A percentile compares a stretch with the other conserved stretches of the same genome.
Conservation (phyloP, 2,329 filamentous ascomycete genomes). For the Xylariaceae sp. region DNA sequence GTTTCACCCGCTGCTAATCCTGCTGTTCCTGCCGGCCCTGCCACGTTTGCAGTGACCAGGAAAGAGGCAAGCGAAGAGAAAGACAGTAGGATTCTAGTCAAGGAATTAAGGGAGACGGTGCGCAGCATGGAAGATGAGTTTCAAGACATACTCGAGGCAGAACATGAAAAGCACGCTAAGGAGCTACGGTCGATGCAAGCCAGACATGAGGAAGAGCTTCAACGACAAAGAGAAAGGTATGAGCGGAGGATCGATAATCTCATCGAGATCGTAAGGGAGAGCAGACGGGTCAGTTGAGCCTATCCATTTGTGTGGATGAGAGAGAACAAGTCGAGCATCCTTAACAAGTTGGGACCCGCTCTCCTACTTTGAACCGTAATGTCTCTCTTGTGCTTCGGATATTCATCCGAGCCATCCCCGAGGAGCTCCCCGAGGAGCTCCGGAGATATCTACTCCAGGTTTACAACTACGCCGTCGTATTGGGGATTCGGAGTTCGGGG, state of each 20-base stretch:
- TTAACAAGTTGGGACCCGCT: background rate
- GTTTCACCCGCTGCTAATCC: background rate
- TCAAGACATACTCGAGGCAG: slow-evolving; percentile 12
- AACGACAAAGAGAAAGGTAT: slow-evolving; percentile 13
- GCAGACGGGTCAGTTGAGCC: background rate
- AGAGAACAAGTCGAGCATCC: too few relatives aligned
- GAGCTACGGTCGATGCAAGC: slow-evolving; percentile 7
- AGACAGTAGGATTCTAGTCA: background rate
- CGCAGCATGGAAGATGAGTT: slow-evolving; percentile 21
- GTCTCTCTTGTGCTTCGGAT: background rate
- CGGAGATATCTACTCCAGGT: slow-evolving; percentile 4
- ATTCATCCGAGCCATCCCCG: slow-evolving; percentile 17
- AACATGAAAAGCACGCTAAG: slow-evolving; percentile 9
- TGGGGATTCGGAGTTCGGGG: slow-evolving; percentile 18
- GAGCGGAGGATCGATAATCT: slow-evolving; percentile 17
- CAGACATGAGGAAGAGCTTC: slow-evolving; percentile 13
- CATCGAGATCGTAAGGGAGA: slow-evolving; percentile 16
- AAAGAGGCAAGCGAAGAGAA: background rate
- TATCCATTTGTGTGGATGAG: background rate
- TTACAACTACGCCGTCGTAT: background rate
- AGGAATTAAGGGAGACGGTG: slow-evolving; percentile 4
- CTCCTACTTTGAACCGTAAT: background rate
- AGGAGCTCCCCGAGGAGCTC: too few relatives aligned
- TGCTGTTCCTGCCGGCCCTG: background rate
- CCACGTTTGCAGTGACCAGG: background rate